A percentile compares a stretch with the other conserved stretches of the same genome.
Evolutionary conservation across 2,329 filamentous ascomycete genomes (phyloP).

Genomic region (Alternaria sp.): DNA sequence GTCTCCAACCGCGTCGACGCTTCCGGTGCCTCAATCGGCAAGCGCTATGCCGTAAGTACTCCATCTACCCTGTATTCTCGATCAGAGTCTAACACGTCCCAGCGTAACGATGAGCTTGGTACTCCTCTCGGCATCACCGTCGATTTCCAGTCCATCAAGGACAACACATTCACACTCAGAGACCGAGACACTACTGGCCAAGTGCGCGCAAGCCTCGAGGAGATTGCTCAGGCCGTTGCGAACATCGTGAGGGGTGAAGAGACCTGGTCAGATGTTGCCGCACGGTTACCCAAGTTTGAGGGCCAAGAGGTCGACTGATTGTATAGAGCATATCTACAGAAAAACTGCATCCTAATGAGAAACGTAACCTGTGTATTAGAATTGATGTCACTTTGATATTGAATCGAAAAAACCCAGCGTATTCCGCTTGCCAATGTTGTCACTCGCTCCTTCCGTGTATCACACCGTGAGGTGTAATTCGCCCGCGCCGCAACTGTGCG

Average conservation of each 20-base stretch:
- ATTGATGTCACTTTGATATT: not conserved
- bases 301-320: slow-evolving; percentile 44
- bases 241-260: slow-evolving; percentile 67
- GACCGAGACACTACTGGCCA: slow-evolving; percentile 89
- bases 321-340: not conserved
- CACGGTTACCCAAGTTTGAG: slow-evolving; percentile 83
- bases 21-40: slow-evolving; percentile 89
- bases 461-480: not conserved
- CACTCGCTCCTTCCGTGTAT: not conserved
- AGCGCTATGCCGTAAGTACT: slow-evolving; percentile 68
- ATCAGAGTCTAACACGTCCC: slow-evolving; percentile 22
- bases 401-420: not conserved
- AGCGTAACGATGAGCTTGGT: slow-evolving; percentile 91
- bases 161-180: slow-evolving; percentile 83
- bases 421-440: not conserved
- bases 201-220: slow-evolving; percentile 81
- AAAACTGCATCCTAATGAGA: not conserved
- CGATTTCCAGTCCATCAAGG: slow-evolving; percentile 92
- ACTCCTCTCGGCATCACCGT: slow-evolving; percentile 93
- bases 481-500: not conserved
- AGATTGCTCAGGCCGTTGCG: slow-evolving; percentile 77
- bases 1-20: slow-evolving; percentile 88
- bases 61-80: not conserved
- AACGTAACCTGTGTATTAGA: not conserved
- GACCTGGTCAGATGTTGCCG: slow-evolving; percentile 73